phyloP scores from a whole-genome alignment of 108 stramenopile genomes.

The Cyclotella distinguenda region DNA sequence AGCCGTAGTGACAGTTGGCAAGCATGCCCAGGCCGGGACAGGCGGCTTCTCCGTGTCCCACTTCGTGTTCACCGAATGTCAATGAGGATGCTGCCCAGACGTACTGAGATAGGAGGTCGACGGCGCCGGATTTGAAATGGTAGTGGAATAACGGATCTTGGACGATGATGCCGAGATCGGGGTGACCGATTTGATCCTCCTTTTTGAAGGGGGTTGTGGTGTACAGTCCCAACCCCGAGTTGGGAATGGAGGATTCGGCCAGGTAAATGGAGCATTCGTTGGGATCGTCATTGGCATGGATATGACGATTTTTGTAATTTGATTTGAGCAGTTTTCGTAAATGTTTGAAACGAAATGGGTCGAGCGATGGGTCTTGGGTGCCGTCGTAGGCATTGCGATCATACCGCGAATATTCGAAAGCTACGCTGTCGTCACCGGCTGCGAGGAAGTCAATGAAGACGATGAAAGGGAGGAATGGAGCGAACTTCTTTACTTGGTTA shows the following conservation, averaged over 20 bases:
- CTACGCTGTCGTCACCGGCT: neutral
- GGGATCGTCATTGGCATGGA: conserved; percentile 7
- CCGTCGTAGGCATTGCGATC: neutral
- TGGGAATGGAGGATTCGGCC: conserved; percentile 71
- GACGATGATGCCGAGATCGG: conserved; percentile 31
- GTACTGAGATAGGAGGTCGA: conserved; percentile 9
- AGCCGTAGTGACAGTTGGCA: conserved; percentile 53
- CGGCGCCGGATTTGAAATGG: neutral
- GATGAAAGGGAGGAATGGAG: too few relatives aligned
- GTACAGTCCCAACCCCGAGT: conserved; percentile 69
- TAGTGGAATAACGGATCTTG: conserved; percentile 16
- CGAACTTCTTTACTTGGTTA: too few relatives aligned
- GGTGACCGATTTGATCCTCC: neutral
- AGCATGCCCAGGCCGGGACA: conserved; percentile 57
- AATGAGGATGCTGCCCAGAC: conserved; percentile 17
- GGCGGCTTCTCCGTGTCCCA: conserved; percentile 23
- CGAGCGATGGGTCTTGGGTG: neutral
- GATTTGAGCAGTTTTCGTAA: neutral
- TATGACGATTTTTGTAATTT: neutral
- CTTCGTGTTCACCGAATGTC: conserved; percentile 27
- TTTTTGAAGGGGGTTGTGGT: conserved; percentile 28
- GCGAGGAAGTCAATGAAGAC: neutral
- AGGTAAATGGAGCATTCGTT: conserved; percentile 56
- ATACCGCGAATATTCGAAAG: neutral
- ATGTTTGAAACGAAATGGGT: neutral